Base-by-base conservation (phyloP, 306 rosid genomes). In the Corylus americana region DNA sequence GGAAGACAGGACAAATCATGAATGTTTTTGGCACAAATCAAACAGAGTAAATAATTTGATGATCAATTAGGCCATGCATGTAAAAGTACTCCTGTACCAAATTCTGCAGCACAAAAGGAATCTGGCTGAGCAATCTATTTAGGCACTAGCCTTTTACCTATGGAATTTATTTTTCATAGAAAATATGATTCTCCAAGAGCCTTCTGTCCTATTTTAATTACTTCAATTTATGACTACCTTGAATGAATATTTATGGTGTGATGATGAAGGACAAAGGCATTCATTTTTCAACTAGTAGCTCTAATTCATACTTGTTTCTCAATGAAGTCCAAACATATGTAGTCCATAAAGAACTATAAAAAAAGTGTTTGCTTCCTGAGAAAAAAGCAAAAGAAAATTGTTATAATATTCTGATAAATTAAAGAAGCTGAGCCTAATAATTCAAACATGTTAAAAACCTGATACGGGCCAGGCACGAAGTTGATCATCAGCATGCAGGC, bases 401-500 rank as follows among this genome's bases (percentile, higher is more conserved):
- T 63, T 31, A 31, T 31, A 1, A 31, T 31, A 31, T 31, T 1
- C 35, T 31, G 35, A 31, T 31, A 31, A 31, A 31, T 31, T 31
- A 31, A 31, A 31, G 35, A 31, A 31, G 35, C 37, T 27, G 0
- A 4, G 9, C 7, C 16, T 13, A 29, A 29, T 62, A 29, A 27
- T 8, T 63, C 51, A 55, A 73, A 35, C 25, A 18, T 47, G 37
- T 27, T 2, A 2, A 66, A 7, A 39, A 78, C 98, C 99, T 84
- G 89, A 83, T 16, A 93, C 48, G 45, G 98, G 97, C 94, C 90
- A 89, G 83, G 94, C 84, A 90, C 80, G 91, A 79, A 85, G 77
- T 22, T 82, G 91, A 55, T 64, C 74, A 75, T 80, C 86, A 16
- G 64, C 74, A 75, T 80, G 78, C 50, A 79, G 61, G 86, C 88